Evolutionary conservation across 2,329 filamentous ascomycete genomes (phyloP), one percentile per base, ranked within the genome.

Genomic region (Colletotrichum sp.): DNA sequence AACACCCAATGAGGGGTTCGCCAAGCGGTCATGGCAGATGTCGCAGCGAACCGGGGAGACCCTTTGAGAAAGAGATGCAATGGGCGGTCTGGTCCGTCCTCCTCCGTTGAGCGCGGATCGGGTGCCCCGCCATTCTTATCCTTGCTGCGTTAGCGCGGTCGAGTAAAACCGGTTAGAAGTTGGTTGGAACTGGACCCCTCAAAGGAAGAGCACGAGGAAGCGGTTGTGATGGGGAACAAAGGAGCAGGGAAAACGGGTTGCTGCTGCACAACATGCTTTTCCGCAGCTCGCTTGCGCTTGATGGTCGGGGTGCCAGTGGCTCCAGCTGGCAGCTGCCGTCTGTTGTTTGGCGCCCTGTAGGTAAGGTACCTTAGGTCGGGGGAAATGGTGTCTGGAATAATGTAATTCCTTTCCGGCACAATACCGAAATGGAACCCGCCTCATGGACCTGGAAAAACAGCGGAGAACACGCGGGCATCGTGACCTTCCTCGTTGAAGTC

Each of bases 61-160:
- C 72, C 72, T 72, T 67, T 55, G 61, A 72, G 16, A 39, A 2
- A 5, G 36, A 34, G 68, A 65, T 67, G 52, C 61, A 48, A 44
- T 67, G 63, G 11, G 72, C 72, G 72, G 72, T 72, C 72, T 72
- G 68, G 34, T 34, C 25, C 27, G 66, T 13, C 44, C 11, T 52
- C 44, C 27, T 34, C 28, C 27, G n/a, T 72, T 67, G 67, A 67
- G 72, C 61, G 72, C 68, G 32, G n/a, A 72, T 72, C 72, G 61
- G 27, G 52, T 12, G 44, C 44, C 44, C 44, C 44, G 44, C 39
- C 19, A n/a, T 48, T 52, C 13, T 52, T 52, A 13, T 52, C 12
- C n/a, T 48, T 48, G 44, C 11, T 48, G 44, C 44, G 44, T 22
- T 52, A 52, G 44, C 44, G 44, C 44, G 44, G 44, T 22, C 44